Base-by-base conservation (phyloP, 2,329 filamentous ascomycete species). In the Trichoderma sp. region DNA sequence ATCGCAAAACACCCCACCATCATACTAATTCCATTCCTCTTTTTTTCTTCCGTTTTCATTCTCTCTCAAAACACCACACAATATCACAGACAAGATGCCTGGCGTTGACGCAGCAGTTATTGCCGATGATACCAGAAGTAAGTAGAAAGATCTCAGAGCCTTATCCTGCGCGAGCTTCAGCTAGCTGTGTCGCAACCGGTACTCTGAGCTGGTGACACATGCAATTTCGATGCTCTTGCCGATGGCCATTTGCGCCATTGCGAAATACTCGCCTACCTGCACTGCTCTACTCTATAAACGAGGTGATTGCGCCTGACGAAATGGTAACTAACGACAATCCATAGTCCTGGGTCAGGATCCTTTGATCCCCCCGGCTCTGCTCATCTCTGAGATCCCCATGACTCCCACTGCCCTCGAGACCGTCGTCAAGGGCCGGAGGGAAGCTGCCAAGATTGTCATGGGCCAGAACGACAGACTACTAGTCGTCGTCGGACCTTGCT, bases 281-380 rank as follows among this genome's bases (percentile, higher is more conserved):
- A 12, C 26, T 26, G 7, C 8, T 39, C 58, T 62, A 6, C 26
- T 20, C 34, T 17, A n/a, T 23, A 43, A 12, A 39, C 13, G 3
- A 34, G 15, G 23, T 13, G 50, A 17, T 20, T 36, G 50, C n/a
- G 8, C 57, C 9, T 8, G 6, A 20, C 6, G 11, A 12, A 20
- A 36, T 39, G 34, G 9, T n/a, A 55, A 68, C 76, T 79, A 71
- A 80, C 75, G 30, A 9, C 20, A 8, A 20, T 55, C 23, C 20
- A n/a, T 72, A 98, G 95, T 98, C 83, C 86, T 97, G 80, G 94
- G 94, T 76, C 95, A 98, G 87, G 95, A 98, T 83, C 94, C 95
- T 79, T 86, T 98, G 80, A 96, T 97, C 81, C 92, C 93, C 62
- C 95, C 95, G 57, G 91, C 93, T 76, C 89, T 97, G 76, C 92